Conservation (phyloP, 169 alveolate genomes). For the Eimeria brunetti region DNA sequence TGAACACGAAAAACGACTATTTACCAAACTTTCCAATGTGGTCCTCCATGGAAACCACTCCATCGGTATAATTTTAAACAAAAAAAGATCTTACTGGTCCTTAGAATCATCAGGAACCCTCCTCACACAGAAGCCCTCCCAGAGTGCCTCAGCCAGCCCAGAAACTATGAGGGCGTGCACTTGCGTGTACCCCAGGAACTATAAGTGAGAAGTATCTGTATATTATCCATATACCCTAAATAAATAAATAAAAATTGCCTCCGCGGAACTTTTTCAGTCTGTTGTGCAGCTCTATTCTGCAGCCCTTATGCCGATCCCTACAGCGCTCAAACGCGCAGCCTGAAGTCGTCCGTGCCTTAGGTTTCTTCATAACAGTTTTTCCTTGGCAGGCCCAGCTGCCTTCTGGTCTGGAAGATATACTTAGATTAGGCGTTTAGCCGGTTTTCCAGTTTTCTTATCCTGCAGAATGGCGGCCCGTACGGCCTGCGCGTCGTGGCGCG, state of each 20-base stretch:
- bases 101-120: too few relatives aligned
- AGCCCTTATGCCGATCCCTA: neutral
- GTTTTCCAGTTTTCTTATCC: neutral
- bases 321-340: neutral
- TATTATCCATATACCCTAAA: neutral
- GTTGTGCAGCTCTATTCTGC: neutral
- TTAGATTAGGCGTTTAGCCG: neutral
- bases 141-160: neutral
- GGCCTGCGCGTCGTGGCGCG: neutral
- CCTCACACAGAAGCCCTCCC: too few relatives aligned
- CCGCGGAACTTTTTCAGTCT: neutral
- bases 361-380: neutral
- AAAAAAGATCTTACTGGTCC: too few relatives aligned
- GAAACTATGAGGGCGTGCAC: neutral
- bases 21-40: too few relatives aligned
- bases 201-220: neutral
- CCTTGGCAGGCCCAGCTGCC: neutral
- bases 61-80: too few relatives aligned
- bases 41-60: too few relatives aligned
- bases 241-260: neutral
- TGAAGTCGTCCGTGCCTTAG: neutral
- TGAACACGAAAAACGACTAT: too few relatives aligned
- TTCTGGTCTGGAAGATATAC: neutral
- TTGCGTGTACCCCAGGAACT: neutral
- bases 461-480: neutral